These are phyloP conservation scores for Harringtonia lauricola DNA, from an alignment of 2,329 filamentous ascomycete genomes.

Conservation along the genomic window DNA sequence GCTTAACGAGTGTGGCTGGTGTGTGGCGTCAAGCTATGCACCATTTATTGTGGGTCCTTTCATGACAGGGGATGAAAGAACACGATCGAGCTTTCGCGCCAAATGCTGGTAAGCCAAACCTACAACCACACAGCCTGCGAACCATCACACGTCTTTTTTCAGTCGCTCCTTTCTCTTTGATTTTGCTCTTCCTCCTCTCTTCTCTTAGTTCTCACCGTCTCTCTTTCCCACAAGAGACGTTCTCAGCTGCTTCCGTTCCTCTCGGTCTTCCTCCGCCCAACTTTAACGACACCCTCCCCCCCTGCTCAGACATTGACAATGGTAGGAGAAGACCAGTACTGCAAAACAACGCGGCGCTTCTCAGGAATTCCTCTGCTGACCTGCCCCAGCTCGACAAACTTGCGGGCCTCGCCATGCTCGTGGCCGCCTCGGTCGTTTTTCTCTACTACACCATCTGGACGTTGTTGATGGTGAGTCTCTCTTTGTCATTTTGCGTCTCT, in stretches of 20 bases:
- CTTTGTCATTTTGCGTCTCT: slow-evolving; percentile 4
- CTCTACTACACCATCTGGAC: slow-evolving; percentile 97
- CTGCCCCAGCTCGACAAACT: slow-evolving; percentile 82
- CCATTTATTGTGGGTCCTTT: neutral
- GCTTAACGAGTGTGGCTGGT: neutral
- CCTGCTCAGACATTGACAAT: too few species aligned
- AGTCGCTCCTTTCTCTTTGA: slow-evolving; percentile 2
- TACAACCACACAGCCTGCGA: neutral
- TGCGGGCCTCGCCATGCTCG: slow-evolving; percentile 56
- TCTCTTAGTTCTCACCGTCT: too few species aligned
- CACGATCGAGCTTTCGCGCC: too few species aligned
- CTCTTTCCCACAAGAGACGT: too few species aligned
- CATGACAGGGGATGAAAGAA: neutral
- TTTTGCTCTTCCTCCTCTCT: neutral
- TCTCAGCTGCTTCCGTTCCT: too few species aligned
- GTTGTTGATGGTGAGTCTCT: slow-evolving; percentile 69
- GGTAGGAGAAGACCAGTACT: too few species aligned
- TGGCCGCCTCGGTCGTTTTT: slow-evolving; percentile 53
- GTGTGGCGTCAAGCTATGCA: neutral
- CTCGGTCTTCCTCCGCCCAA: too few species aligned
- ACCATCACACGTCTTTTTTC: neutral
- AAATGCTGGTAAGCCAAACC: neutral
- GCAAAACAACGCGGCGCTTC: too few species aligned
- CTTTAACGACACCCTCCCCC: too few species aligned
- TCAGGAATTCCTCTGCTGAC: slow-evolving; percentile 7